Conservation (phyloP, 75 land plant species). For the Picea sitchensis region DNA sequence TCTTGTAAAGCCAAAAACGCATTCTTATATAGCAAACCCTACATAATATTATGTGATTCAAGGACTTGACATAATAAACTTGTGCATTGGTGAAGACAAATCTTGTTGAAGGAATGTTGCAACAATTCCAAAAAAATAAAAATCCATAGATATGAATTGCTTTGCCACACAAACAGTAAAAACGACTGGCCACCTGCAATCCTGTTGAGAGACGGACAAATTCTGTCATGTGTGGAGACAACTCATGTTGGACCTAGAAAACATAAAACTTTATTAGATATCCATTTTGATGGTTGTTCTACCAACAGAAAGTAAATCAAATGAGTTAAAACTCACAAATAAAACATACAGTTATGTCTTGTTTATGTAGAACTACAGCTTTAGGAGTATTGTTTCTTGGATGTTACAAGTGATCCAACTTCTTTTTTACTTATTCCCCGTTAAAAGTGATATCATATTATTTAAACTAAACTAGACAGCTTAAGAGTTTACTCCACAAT, state of each 20-base stretch:
- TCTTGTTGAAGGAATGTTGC: too few relatives aligned
- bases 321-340: background rate
- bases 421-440: background rate
- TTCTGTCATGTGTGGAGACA: slow-evolving; percentile 54
- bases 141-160: too few relatives aligned
- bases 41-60: background rate
- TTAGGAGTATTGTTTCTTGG: too few relatives aligned
- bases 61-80: background rate
- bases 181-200: slow-evolving; percentile 55
- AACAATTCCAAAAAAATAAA: too few relatives aligned
- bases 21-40: background rate
- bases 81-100: too few relatives aligned
- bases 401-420: background rate
- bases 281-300: background rate
- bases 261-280: slow-evolving; percentile 3
- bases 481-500: background rate
- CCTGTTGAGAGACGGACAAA: slow-evolving; percentile 78
- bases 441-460: background rate
- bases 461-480: background rate
- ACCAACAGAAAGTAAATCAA: background rate
- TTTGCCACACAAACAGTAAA: too few relatives aligned
- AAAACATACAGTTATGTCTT: background rate
- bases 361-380: background rate
- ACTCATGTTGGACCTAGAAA: slow-evolving; percentile 65
- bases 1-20: too few relatives aligned